Evolutionary conservation across 2,329 filamentous ascomycete genomes (phyloP).

Genomic region (Talaromyces sp.): DNA sequence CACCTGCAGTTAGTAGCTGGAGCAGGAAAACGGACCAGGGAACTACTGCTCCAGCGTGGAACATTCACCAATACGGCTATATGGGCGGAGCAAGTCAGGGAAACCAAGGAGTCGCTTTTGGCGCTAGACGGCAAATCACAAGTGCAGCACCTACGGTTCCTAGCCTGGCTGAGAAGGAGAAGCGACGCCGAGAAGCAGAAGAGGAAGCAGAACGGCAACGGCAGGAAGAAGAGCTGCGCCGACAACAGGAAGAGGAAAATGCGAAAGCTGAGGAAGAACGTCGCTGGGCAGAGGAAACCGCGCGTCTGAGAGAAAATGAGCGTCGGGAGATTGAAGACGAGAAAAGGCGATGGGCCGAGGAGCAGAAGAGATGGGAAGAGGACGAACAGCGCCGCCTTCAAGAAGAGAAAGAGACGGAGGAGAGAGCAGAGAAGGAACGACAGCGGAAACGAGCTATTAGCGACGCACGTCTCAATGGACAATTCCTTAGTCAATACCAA

Average conservation of each 20-base stretch:
- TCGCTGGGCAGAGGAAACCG: slow-evolving; percentile 43
- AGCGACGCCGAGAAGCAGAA: slow-evolving; percentile 51
- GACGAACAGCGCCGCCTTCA: slow-evolving; percentile 65
- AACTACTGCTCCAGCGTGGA: slow-evolving; percentile 85
- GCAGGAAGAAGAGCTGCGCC: slow-evolving; percentile 44
- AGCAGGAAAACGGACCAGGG: slow-evolving; percentile 78
- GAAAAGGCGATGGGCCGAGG: slow-evolving; percentile 44
- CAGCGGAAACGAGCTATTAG: slow-evolving; percentile 54
- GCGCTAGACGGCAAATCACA: slow-evolving; percentile 87
- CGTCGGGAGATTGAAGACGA: slow-evolving; percentile 40
- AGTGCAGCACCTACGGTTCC: slow-evolving; percentile 73
- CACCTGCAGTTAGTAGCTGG: slow-evolving; percentile 71
- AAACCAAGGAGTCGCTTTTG: slow-evolving; percentile 89
- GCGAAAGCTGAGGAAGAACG: slow-evolving; percentile 42
- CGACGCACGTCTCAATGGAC: slow-evolving; percentile 68
- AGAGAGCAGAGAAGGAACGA: slow-evolving; percentile 61
- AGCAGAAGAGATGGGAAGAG: slow-evolving; percentile 63
- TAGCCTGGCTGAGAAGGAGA: slow-evolving; percentile 78
- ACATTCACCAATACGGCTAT: slow-evolving; percentile 96
- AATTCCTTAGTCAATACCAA: slow-evolving; percentile 82
- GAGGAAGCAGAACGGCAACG: slow-evolving; percentile 49
- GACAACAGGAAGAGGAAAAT: slow-evolving; percentile 38
- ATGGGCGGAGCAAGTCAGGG: slow-evolving; percentile 96
- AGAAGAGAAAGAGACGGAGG: slow-evolving; percentile 70
- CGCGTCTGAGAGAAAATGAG: slow-evolving; percentile 46